Base-by-base conservation (phyloP, 768 basidiomycete species). In the Obba rivulosa region DNA sequence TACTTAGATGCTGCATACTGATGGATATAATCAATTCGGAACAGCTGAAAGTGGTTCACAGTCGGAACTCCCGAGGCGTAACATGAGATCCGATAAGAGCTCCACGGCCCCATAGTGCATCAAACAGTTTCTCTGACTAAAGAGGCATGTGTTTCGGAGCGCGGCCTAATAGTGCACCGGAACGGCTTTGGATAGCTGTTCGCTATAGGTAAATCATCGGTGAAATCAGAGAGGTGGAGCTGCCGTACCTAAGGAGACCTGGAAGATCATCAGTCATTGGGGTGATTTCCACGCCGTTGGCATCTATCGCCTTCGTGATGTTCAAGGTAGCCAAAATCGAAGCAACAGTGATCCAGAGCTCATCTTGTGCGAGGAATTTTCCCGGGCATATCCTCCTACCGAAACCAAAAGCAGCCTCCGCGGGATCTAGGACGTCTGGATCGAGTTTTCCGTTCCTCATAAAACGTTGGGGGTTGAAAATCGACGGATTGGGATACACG, bases 191-290 rank as follows among this genome's bases (percentile, higher is more conserved):
- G 31, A 34, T 34, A n/a, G 18, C 44, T 45, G 13, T 22, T 34
- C n/a, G 13, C 13, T 25, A 11, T 34, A 34, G 8, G 31, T 10
- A 20, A 8, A 11, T 11, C 20, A 3, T 4, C 10, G 11, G 20
- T 3, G 20, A 14, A 31, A 45, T 38, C 20, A n/a, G n/a, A n/a
- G n/a, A n/a, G n/a, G n/a, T n/a, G n/a, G n/a, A n/a, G n/a, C n/a
- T n/a, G n/a, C n/a, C 48, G 4, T 31, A 75, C 77, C 75, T 67
- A 20, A 77, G 67, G 51, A 78, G 72, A 11, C 70, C 72, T 49
- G 52, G 59, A 2, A 63, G 61, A 50, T 74, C 74, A 37, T 68
- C 68, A 9, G 65, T 61, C 9, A 56, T 48, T 5, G 69, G 66
- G 18, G 66, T 66, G 9, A 72, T 63, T 24, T 66, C 67, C 14